These are phyloP conservation scores for Metschnikowia vanudenii DNA, from an alignment of 805 yeast genomes.

Conservation along the genomic window DNA sequence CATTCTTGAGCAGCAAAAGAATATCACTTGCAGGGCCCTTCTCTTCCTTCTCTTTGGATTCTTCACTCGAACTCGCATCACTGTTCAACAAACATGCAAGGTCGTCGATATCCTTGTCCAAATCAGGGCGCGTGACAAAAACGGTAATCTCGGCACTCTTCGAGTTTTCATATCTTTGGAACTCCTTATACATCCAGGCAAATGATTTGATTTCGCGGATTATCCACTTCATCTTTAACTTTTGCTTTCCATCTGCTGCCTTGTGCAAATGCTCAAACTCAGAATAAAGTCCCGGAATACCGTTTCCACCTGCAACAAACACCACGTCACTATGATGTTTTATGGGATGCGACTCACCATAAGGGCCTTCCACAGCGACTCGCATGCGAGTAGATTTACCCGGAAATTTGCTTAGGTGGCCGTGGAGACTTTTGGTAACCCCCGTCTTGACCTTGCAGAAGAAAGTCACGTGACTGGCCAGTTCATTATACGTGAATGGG, in stretches of 20 bases:
- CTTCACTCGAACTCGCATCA: constrained; percentile 2
- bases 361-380: constrained; percentile 63
- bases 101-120: constrained; percentile 15
- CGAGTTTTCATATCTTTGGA: constrained; percentile 32
- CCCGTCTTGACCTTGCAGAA: constrained; percentile 40
- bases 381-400: constrained; percentile 28
- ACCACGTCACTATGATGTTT: constrained; percentile 52
- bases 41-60: constrained; percentile 4
- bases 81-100: constrained; percentile 1
- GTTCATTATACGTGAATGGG: constrained; percentile 45
- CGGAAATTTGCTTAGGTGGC: constrained; percentile 27
- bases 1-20: constrained; percentile 17
- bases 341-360: constrained; percentile 54
- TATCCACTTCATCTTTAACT: constrained; percentile 36
- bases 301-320: constrained; percentile 72
- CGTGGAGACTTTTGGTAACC: constrained; percentile 32
- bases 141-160: constrained; percentile 35
- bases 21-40: constrained; percentile 2
- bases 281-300: constrained; percentile 57
- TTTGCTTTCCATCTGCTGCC: constrained; percentile 12
- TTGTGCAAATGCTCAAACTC: constrained; percentile 34
- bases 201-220: constrained; percentile 38
- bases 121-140: constrained; percentile 24
- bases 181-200: constrained; percentile 41
- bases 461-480: constrained; percentile 24